These are phyloP conservation scores for Didymella segeticola DNA, from an alignment of 2,329 filamentous ascomycete species.

Conservation along the genomic window DNA sequence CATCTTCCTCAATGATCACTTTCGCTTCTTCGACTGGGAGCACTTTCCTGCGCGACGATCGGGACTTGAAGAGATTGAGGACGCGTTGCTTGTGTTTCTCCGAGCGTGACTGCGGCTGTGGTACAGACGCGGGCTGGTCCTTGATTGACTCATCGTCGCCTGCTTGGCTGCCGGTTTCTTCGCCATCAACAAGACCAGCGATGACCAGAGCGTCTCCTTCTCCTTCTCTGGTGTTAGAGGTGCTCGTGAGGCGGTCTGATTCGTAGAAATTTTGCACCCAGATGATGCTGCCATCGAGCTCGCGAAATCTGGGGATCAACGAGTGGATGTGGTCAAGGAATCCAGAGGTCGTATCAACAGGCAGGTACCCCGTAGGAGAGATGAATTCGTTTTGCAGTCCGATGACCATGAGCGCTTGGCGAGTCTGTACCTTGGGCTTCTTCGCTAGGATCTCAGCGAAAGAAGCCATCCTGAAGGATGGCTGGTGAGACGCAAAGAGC, in stretches of 20 bases:
- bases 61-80: slow-evolving; percentile 45
- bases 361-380: slow-evolving; percentile 69
- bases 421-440: slow-evolving; percentile 62
- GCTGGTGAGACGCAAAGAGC: background rate
- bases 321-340: slow-evolving; percentile 72
- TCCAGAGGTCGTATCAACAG: slow-evolving; percentile 67
- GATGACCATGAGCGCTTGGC: slow-evolving; percentile 78
- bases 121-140: slow-evolving; percentile 30
- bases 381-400: slow-evolving; percentile 94
- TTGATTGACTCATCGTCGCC: slow-evolving; percentile 42
- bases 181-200: slow-evolving; percentile 46
- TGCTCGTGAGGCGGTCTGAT: slow-evolving; percentile 63
- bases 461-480: slow-evolving; percentile 44
- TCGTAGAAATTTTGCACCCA: slow-evolving; percentile 84
- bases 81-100: slow-evolving; percentile 47
- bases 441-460: slow-evolving; percentile 54
- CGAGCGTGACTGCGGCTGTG: slow-evolving; percentile 40
- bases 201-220: slow-evolving; percentile 56
- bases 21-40: slow-evolving; percentile 37
- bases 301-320: slow-evolving; percentile 76
- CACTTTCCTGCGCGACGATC: slow-evolving; percentile 42
- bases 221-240: slow-evolving; percentile 55
- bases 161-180: slow-evolving; percentile 43
- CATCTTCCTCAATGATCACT: slow-evolving; percentile 49
- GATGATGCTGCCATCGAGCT: slow-evolving; percentile 71